Evolutionary conservation across 2,329 filamentous ascomycete genomes (phyloP), one percentile per base, ranked within the genome.

Genomic region (Botrytis fabae): DNA sequence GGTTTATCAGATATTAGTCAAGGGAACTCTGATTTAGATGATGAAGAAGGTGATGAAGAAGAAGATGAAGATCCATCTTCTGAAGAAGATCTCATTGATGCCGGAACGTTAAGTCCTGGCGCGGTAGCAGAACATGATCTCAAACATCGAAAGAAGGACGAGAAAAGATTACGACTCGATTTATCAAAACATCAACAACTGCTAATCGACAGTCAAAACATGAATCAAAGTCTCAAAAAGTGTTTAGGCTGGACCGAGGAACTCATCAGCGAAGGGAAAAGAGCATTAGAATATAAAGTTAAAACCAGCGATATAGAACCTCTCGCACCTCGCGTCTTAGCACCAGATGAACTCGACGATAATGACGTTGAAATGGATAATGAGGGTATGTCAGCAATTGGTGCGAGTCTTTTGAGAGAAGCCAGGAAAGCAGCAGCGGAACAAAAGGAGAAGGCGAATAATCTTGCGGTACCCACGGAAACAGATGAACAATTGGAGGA

Each of bases 201-300:
- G 1, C 88, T 99, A 14, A 85, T 94, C 57, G 95, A 97, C 81
- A 96, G 92, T 77, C 94, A 98, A 80, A 97, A 94, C 84, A 94
- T 98, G 86, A 98, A 98, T 80, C 93, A 97, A 81, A 97, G 93
- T 81, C 87, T 99, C 63, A 97, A 94, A 81, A 88, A 93, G 65
- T 99, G 96, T 81, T 86, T 98, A 48, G 90, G 91, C 76, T 95
- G 93, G 88, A 97, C 95, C 0, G 95, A 99, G 80, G 91, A 93
- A 75, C 87, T 99, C 62, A 97, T 99, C 81, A 91, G 89, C 66
- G 94, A 98, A 78, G 96, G 92, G 9, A 92, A 91, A 79, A 95
- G 93, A 80, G 96, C 96, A 0, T 86, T 99, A 2, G 91, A 92
- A 65, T 97, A 97, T 80, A 87, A 89, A 73, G 93, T 98, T 40